phyloP scores from a whole-genome alignment of 257 asterid species.

The Nicotiana noctiflora region DNA sequence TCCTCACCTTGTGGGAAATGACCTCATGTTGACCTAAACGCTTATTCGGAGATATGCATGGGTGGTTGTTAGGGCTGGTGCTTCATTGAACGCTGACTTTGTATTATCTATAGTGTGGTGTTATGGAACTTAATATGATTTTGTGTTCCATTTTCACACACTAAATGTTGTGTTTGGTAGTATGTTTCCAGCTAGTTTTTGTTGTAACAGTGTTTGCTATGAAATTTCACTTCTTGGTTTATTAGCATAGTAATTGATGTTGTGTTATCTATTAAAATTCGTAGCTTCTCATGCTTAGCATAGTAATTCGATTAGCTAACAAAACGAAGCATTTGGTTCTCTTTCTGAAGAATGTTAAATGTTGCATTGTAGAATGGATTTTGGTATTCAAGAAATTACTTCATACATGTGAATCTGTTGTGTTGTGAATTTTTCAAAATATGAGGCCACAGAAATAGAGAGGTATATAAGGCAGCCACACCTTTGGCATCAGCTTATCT shows the following conservation, averaged over 20 bases:
- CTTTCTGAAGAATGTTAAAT: neutral
- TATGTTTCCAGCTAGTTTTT: neutral
- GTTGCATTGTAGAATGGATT: neutral
- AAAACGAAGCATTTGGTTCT: conserved; percentile 11
- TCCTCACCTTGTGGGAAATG: conserved; percentile 58
- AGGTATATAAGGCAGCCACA: neutral
- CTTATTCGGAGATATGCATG: conserved; percentile 19
- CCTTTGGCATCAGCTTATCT: neutral
- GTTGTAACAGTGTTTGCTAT: neutral
- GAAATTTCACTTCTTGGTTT: neutral
- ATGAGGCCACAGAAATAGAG: neutral
- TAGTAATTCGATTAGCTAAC: neutral
- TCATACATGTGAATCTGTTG: neutral
- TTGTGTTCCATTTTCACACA: conserved; percentile 5
- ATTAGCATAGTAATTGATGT: neutral
- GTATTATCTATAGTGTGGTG: neutral
- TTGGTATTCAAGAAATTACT: neutral
- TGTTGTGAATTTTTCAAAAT: neutral
- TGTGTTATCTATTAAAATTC: neutral
- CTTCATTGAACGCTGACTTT: conserved; percentile 14
- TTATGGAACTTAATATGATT: neutral
- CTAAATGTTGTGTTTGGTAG: conserved; percentile 3
- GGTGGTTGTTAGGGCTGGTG: conserved; percentile 19
- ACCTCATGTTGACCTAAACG: conserved; percentile 56
- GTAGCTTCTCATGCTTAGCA: neutral